Conservation (phyloP, 83 land plant genomes). For the Thuja plicata region DNA sequence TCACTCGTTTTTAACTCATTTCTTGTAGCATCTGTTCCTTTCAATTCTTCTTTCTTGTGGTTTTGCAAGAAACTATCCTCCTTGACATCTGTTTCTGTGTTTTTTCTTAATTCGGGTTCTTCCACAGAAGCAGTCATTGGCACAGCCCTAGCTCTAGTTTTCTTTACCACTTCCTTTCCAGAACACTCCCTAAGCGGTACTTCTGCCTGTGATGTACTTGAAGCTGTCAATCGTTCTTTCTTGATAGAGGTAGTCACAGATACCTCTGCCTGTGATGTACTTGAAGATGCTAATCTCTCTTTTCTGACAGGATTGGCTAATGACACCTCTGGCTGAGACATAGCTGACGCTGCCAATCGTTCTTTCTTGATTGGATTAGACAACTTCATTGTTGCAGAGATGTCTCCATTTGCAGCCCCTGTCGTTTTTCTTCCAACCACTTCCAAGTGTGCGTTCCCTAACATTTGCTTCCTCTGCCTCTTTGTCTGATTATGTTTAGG, state of each 20-base stretch:
- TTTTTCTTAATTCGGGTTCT: neutral
- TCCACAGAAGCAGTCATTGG: neutral
- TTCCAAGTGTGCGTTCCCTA: neutral
- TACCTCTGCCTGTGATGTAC: too few species aligned
- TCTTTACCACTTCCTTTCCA: neutral
- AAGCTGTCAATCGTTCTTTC: neutral
- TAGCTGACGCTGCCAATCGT: neutral
- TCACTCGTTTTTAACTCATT: constrained; percentile 2
- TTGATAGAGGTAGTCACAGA: neutral
- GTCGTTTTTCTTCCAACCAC: neutral
- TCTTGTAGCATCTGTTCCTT: neutral
- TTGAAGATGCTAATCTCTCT: neutral
- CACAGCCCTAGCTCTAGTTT: neutral
- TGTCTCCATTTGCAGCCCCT: neutral
- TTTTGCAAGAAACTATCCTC: constrained; percentile 2
- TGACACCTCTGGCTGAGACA: too few species aligned
- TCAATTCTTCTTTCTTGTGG: neutral
- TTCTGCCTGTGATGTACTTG: neutral
- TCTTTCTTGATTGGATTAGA: neutral
- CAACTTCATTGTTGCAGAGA: neutral
- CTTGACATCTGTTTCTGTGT: constrained; percentile 7
- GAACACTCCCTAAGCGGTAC: neutral
- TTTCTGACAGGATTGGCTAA: neutral
- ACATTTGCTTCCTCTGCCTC: neutral
- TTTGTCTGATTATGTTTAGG: neutral